These are phyloP conservation scores for Ophiostoma novo-ulmi DNA, from an alignment of 2,329 filamentous ascomycete species.

Conservation along the genomic window DNA sequence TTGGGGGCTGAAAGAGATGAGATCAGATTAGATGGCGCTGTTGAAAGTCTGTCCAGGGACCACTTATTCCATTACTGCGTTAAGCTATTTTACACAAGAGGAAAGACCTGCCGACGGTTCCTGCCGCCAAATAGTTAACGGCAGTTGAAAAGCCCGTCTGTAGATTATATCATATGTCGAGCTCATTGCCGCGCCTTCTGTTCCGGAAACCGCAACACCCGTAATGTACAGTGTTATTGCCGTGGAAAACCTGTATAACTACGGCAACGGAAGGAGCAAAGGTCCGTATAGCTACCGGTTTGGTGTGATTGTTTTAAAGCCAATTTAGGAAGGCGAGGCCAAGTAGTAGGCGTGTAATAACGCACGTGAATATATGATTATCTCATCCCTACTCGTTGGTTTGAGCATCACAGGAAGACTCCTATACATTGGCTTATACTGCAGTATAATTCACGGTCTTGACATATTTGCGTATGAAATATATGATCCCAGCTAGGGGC, in stretches of 20 bases:
- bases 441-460: no score
- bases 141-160: neutral
- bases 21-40: conserved; percentile 13
- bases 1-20: neutral
- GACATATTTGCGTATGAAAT: no score
- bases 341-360: neutral
- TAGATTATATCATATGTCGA: neutral
- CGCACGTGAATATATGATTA: neutral
- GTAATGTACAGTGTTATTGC: neutral
- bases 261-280: neutral
- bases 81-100: neutral
- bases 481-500: no score
- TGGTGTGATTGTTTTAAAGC: neutral
- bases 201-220: neutral
- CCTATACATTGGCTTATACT: neutral
- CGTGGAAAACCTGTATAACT: neutral
- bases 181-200: neutral
- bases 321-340: neutral
- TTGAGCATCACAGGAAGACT: neutral
- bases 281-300: neutral
- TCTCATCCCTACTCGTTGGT: neutral
- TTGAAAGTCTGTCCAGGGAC: neutral
- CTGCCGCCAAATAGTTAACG: neutral
- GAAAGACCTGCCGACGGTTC: conserved; percentile 8
- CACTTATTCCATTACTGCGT: neutral